A percentile compares a stretch with the other conserved stretches of the same genome.
phyloP scores from a whole-genome alignment of 345 rosid genomes.

The Salix purpurea region DNA sequence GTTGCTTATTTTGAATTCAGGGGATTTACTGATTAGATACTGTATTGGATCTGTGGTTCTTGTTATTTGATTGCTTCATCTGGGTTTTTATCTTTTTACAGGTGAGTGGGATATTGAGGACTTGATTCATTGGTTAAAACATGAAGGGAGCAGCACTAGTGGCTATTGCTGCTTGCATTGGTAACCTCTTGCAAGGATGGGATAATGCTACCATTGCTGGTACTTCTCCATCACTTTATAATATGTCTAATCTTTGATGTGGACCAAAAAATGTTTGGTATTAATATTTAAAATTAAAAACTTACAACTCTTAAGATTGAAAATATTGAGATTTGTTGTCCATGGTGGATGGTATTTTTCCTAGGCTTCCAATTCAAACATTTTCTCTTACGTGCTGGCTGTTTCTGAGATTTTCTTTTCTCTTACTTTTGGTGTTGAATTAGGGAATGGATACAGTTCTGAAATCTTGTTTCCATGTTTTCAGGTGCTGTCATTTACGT shows the following conservation, averaged over 20 bases:
- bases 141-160: conserved; percentile 84
- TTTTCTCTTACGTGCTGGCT: neutral
- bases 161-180: conserved; percentile 86
- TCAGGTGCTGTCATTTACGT: conserved; percentile 85
- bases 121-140: conserved; percentile 25
- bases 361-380: neutral
- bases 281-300: neutral
- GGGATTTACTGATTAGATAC: neutral
- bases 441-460: conserved; percentile 6
- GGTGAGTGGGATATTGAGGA: conserved; percentile 18
- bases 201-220: conserved; percentile 99
- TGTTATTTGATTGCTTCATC: conserved; percentile 9
- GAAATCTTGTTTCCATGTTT: conserved; percentile 12
- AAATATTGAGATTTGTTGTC: neutral
- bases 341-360: neutral
- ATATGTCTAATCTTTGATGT: conserved; percentile 7
- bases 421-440: neutral
- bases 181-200: conserved; percentile 99
- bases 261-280: neutral
- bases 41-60: conserved; percentile 11
- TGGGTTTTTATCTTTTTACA: conserved; percentile 18
- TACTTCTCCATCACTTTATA: conserved; percentile 21
- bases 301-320: neutral
- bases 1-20: neutral
- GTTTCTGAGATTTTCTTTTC: neutral